These are phyloP conservation scores for Podospora bellae-mahoneyi DNA, from an alignment of 495 filamentous ascomycete species.

Conservation along the genomic window DNA sequence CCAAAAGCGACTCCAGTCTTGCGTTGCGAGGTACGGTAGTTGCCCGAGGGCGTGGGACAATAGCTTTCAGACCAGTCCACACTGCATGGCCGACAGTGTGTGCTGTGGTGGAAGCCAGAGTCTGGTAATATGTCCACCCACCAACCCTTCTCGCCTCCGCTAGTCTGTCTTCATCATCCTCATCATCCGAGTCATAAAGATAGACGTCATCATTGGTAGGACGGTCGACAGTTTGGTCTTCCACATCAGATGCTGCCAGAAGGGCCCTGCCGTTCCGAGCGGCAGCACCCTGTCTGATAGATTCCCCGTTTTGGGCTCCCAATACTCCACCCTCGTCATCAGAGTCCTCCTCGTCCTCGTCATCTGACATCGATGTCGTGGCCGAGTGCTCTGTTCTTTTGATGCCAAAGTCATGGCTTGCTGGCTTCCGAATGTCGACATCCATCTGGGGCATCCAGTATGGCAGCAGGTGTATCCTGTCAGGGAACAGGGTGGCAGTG, in stretches of 20 bases:
- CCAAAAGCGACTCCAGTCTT: conserved; percentile 45
- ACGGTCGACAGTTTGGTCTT: conserved; percentile 43
- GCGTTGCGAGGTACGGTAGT: conserved; percentile 57
- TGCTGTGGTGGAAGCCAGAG: conserved; percentile 42
- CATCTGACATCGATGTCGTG: conserved; percentile 72
- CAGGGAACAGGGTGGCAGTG: conserved; percentile 78
- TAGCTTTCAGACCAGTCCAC: conserved; percentile 43
- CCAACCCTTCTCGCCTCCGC: conserved; percentile 71
- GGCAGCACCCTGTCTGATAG: conserved; percentile 30
- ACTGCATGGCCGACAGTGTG: conserved; percentile 37
- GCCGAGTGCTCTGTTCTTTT: conserved; percentile 70
- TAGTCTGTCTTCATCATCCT: conserved; percentile 62
- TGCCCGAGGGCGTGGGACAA: conserved; percentile 59
- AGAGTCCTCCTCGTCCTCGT: conserved; percentile 60
- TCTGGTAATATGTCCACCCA: conserved; percentile 63
- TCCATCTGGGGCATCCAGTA: conserved; percentile 99
- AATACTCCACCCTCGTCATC: conserved; percentile 48
- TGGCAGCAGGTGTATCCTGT: conserved; percentile 83
- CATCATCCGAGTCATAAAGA: conserved; percentile 92
- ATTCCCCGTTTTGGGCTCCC: conserved; percentile 31
- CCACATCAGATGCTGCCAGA: conserved; percentile 40
- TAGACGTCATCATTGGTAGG: conserved; percentile 65
- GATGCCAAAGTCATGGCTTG: conserved; percentile 82
- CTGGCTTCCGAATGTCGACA: conserved; percentile 92
- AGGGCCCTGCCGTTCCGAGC: conserved; percentile 44